Base-by-base conservation (phyloP, 306 rosid species). In the Trifolium repens region DNA sequence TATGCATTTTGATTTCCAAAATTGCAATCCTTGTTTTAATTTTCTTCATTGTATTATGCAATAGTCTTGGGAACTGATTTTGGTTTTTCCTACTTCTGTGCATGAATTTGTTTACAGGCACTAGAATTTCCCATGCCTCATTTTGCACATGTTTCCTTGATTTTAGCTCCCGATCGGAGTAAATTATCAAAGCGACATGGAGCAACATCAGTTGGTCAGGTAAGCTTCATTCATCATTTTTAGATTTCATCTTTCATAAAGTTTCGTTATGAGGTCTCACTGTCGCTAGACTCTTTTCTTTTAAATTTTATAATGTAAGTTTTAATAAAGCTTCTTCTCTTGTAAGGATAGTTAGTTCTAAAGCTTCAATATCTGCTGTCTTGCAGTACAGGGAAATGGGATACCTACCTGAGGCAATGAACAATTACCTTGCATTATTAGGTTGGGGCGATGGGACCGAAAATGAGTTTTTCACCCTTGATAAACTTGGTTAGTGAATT, bases 361-460 rank as follows among this genome's bases (percentile, higher is more conserved):
- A 68, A 59, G 19, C 72, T 75, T 69, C 69, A 27, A 73, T 70
- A 63, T 67, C 58, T 78, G 8, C 68, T 81, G 34, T 27, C 24
- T 72, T 27, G 82, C 89, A 91, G 98, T 94, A 80, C 87, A 91
- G 84, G 91, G 98, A 94, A 90, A 94, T 94, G 96, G 98, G 98
- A 47, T 94, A 94, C 85, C 82, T 91, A 60, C 96, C 97, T 12
- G 86, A 91, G 84, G 96, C 90, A 84, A 87, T 94, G 96, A 94
- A 85, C 77, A 94, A 94, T 86, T 94, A 94, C 87, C 85, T 94
- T 73, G 96, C 98, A 52, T 82, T 94, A 67, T 89, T 94, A 88
- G 97, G 98, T 74, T 94, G 98, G 98, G 96, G 98, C 2, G 97
- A 94, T 81, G 97, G 96, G 59, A 94, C 97, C 3, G 99, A 92